Conservation (phyloP, 352 stramenopile species). For the Phytophthora fragariae region DNA sequence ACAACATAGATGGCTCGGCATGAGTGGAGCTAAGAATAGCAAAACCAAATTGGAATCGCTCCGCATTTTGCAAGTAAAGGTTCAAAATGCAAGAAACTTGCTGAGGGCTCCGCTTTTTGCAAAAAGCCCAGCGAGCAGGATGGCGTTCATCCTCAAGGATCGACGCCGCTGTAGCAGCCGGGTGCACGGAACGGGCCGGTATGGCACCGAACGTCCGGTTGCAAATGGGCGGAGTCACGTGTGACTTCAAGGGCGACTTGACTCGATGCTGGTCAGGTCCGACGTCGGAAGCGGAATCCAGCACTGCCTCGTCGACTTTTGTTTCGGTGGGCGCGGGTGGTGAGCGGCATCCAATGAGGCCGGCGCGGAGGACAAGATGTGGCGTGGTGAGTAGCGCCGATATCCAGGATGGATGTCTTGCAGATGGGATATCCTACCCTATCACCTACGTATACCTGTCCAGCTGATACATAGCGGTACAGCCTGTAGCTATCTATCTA, state of each 20-base stretch:
- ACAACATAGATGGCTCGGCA: no score
- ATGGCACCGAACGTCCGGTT: slow-evolving; percentile 26
- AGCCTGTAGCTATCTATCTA: slow-evolving; percentile 3
- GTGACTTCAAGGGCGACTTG: neutral
- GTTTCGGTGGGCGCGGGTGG: slow-evolving; percentile 18
- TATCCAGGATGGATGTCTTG: neutral
- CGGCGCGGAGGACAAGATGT: neutral
- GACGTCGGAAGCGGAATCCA: slow-evolving; percentile 15
- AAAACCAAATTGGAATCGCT: no score
- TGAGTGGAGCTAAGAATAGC: no score
- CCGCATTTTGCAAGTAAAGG: no score
- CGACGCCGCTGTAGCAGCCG: neutral
- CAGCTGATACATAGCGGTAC: neutral
- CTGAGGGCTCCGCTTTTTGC: no score
- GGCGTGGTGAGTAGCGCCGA: neutral
- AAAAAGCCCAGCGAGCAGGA: slow-evolving; percentile 8
- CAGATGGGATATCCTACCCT: neutral
- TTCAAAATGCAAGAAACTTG: no score
- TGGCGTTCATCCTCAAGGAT: slow-evolving; percentile 17
- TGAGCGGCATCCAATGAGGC: neutral
- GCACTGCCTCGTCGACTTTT: slow-evolving; percentile 24
- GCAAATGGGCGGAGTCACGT: neutral
- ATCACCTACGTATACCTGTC: neutral
- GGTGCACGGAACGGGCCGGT: slow-evolving; percentile 15
- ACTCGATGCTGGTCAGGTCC: slow-evolving; percentile 2